phyloP scores from a whole-genome alignment of 2,329 filamentous ascomycete genomes.

The Trichophaea hybrida region DNA sequence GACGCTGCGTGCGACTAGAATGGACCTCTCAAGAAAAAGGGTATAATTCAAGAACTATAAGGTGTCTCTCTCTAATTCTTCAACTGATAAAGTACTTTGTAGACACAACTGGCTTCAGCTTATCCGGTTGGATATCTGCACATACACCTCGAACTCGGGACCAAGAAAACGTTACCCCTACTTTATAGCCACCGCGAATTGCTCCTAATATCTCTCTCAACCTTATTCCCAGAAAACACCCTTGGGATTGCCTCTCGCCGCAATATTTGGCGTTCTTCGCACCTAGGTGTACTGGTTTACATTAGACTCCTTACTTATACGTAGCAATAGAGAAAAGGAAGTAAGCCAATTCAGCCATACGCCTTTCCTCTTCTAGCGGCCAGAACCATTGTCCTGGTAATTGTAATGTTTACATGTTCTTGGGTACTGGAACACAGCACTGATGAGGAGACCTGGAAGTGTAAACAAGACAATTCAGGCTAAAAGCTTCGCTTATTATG shows the following conservation, averaged over 20 bases:
- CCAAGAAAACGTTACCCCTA: no score
- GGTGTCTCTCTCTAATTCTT: no score
- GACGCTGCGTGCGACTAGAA: no score
- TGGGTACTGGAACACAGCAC: constrained; percentile 30
- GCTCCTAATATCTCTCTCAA: constrained; percentile 2
- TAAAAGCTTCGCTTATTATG: constrained; percentile 13
- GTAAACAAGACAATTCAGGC: not conserved
- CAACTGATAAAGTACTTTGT: no score
- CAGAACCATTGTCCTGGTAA: constrained; percentile 27
- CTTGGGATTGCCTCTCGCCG: not conserved
- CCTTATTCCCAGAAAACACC: not conserved
- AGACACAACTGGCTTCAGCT: no score
- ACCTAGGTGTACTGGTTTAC: constrained; percentile 2
- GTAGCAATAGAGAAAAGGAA: constrained; percentile 2
- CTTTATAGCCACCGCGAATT: no score
- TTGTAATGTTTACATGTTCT: constrained; percentile 28
- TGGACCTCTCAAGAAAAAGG: no score
- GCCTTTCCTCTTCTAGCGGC: constrained; percentile 24
- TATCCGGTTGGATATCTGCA: no score
- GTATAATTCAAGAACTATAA: no score
- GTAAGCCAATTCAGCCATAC: constrained; percentile 14
- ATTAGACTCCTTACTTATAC: constrained; percentile 6
- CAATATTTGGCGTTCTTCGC: not conserved
- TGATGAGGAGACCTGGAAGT: constrained; percentile 22
- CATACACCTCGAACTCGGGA: no score